A percentile compares a stretch with the other conserved stretches of the same genome.
phyloP scores from a whole-genome alignment of 2,329 filamentous ascomycete species.

The Sclerotinia nivalis region DNA sequence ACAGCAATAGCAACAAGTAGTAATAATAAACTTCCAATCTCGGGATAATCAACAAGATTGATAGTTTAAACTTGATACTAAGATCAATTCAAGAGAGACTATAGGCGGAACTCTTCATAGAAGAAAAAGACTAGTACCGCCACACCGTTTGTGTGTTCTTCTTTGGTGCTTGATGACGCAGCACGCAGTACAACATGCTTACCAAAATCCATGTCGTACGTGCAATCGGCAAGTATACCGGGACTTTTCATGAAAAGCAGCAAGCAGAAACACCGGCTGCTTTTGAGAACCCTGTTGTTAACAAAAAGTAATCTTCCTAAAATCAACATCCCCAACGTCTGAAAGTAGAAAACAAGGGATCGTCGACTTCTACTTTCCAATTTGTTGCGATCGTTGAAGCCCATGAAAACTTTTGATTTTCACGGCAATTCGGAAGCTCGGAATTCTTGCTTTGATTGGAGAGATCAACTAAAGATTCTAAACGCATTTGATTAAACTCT shows the following conservation, averaged over 20 bases:
- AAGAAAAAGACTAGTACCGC: slow-evolving; percentile 11
- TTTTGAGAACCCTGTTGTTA: slow-evolving; percentile 5
- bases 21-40: background rate
- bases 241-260: slow-evolving; percentile 17
- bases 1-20: background rate
- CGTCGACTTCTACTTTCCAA: background rate
- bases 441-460: slow-evolving; percentile 8
- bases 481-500: background rate
- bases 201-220: slow-evolving; percentile 15
- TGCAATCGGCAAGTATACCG: slow-evolving; percentile 23
- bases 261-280: slow-evolving; percentile 19
- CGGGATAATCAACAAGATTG: background rate
- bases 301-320: background rate
- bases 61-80: background rate
- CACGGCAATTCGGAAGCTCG: slow-evolving; percentile 8
- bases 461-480: background rate
- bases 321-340: background rate
- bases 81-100: too few relatives aligned
- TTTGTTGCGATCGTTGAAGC: background rate
- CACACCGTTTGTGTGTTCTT: slow-evolving; percentile 23
- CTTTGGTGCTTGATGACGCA: slow-evolving; percentile 21
- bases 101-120: too few relatives aligned
- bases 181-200: slow-evolving; percentile 19
- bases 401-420: slow-evolving; percentile 4
- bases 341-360: slow-evolving; percentile 5